Percentiles rank a stretch among this genome's conserved stretches.
These are phyloP conservation scores for Hysterangium stoloniferum DNA, from an alignment of 768 basidiomycete genomes.

Conservation along the genomic window DNA sequence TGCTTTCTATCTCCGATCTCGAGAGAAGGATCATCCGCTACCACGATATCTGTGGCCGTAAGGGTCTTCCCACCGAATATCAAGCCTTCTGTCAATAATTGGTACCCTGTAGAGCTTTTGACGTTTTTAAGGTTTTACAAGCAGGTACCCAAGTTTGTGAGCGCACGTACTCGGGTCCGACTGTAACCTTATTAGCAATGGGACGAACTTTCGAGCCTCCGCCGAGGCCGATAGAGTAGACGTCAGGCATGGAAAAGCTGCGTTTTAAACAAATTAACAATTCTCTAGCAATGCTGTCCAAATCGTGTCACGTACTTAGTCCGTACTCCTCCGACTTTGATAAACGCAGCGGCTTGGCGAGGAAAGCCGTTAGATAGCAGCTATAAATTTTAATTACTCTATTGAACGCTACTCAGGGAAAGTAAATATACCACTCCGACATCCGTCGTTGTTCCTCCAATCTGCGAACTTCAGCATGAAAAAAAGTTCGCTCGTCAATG, in stretches of 20 bases:
- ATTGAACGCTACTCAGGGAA: not conserved
- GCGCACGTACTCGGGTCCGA: constrained; percentile 56
- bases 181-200: constrained; percentile 31
- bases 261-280: not conserved
- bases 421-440: constrained; percentile 36
- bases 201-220: constrained; percentile 49
- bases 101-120: constrained; percentile 33
- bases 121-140: not conserved
- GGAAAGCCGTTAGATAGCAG: constrained; percentile 54
- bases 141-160: not conserved
- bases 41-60: constrained; percentile 56
- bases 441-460: constrained; percentile 62
- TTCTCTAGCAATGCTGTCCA: not conserved
- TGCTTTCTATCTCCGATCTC: constrained; percentile 22
- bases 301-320: constrained; percentile 46
- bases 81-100: constrained; percentile 38
- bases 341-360: constrained; percentile 53
- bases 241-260: constrained; percentile 25
- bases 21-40: constrained; percentile 30
- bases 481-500: not conserved
- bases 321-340: constrained; percentile 51
- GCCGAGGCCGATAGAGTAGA: constrained; percentile 49
- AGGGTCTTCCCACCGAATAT: constrained; percentile 50
- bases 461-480: not conserved
- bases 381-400: not conserved